phyloP scores from a whole-genome alignment of 306 rosid genomes.

The Castanea sativa region DNA sequence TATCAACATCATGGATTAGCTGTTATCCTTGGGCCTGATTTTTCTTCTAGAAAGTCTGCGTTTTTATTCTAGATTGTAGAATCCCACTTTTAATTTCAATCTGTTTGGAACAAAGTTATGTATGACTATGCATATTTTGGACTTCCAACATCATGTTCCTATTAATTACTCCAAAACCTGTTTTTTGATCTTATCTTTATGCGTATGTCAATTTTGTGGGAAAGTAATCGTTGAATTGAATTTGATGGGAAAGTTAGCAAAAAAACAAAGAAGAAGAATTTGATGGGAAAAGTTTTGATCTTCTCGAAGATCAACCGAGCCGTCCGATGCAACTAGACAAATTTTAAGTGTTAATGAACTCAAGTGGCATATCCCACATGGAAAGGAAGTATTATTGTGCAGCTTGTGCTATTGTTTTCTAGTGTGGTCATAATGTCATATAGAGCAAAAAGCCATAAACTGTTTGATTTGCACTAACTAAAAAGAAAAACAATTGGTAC shows the following conservation, averaged over 20 bases:
- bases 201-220: background rate
- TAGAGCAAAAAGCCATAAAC: too few relatives aligned
- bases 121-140: background rate
- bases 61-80: conserved; percentile 8
- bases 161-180: too few relatives aligned
- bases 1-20: background rate
- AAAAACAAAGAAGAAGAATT: background rate
- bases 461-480: too few relatives aligned
- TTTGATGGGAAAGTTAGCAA: background rate
- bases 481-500: too few relatives aligned
- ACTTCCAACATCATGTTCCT: too few relatives aligned
- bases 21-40: background rate
- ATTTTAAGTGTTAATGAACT: background rate
- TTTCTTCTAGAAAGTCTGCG: conserved; percentile 44
- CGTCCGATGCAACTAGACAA: background rate
- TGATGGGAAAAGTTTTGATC: background rate
- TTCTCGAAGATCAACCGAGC: background rate
- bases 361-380: too few relatives aligned
- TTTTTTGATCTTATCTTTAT: background rate
- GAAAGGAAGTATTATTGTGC: too few relatives aligned
- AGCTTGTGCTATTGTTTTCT: too few relatives aligned
- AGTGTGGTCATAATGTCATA: too few relatives aligned
- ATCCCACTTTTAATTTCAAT: background rate
- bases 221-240: background rate
- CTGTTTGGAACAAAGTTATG: background rate